Conservation (phyloP, 441 rosid genomes). For the Jatropha multifida region DNA sequence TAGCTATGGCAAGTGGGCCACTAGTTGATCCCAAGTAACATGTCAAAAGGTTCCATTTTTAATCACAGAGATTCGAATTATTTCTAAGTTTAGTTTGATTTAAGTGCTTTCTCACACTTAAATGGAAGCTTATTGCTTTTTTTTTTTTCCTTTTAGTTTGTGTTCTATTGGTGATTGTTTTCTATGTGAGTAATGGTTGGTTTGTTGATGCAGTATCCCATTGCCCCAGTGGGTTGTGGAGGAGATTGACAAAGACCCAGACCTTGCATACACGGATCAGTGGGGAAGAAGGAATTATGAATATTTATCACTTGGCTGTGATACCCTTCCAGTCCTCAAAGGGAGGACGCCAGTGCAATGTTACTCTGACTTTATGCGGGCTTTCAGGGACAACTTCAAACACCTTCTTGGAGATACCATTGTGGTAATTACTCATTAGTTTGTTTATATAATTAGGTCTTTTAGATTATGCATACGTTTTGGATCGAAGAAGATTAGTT, state of each 20-base stretch:
- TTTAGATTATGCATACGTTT: neutral
- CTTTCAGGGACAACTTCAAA: slow-evolving; percentile 76
- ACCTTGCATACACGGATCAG: slow-evolving; percentile 88
- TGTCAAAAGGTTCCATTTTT: too few species aligned
- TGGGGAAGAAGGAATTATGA: slow-evolving; percentile 94
- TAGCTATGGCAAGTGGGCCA: too few species aligned
- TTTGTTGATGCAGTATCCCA: slow-evolving; percentile 52
- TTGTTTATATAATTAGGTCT: neutral
- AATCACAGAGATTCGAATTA: too few species aligned
- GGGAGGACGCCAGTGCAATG: slow-evolving; percentile 87
- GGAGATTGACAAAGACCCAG: slow-evolving; percentile 61
- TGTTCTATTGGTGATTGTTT: neutral
- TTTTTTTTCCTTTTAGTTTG: neutral
- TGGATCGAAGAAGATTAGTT: neutral
- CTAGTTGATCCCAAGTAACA: too few species aligned
- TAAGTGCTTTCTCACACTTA: too few species aligned
- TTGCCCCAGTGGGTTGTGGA: slow-evolving; percentile 86
- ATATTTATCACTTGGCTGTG: slow-evolving; percentile 83
- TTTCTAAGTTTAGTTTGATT: too few species aligned
- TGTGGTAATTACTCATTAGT: slow-evolving; percentile 49
- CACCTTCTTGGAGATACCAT: slow-evolving; percentile 83
- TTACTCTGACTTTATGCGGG: slow-evolving; percentile 86
- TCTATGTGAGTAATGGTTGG: neutral
- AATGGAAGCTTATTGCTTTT: neutral
- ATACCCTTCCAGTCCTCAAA: slow-evolving; percentile 71